Evolutionary conservation across 2,329 filamentous ascomycete genomes (phyloP).

Genomic region (Fusarium stilboides): DNA sequence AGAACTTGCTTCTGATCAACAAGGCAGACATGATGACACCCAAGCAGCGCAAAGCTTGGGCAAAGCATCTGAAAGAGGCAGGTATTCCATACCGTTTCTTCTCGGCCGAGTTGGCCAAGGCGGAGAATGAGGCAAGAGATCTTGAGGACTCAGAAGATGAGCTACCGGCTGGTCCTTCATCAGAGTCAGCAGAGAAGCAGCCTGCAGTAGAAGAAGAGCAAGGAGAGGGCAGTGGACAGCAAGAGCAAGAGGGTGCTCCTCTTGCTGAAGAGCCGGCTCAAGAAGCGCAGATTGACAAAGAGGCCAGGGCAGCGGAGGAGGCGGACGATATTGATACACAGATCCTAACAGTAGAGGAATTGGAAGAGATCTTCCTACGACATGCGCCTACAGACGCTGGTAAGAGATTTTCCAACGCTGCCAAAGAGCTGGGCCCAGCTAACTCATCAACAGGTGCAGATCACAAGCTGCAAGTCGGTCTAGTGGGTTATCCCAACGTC

Average conservation of each 20-base stretch:
- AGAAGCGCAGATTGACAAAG: conserved; percentile 24
- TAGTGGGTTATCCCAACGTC: conserved; percentile 98
- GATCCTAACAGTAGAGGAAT: conserved; percentile 92
- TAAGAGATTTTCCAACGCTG: conserved; percentile 53
- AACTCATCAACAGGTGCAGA: conserved; percentile 58
- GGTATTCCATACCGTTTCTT: conserved; percentile 96
- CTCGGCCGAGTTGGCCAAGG: conserved; percentile 92
- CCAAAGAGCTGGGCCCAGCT: background rate
- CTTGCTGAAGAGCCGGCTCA: conserved; percentile 53
- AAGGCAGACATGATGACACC: conserved; percentile 99
- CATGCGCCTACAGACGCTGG: conserved; percentile 72
- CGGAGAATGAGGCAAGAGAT: conserved; percentile 82
- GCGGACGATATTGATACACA: conserved; percentile 73
- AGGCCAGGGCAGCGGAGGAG: conserved; percentile 41
- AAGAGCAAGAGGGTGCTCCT: conserved; percentile 46
- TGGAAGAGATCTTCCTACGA: conserved; percentile 88
- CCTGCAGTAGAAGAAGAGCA: conserved; percentile 43
- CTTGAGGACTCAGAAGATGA: conserved; percentile 63
- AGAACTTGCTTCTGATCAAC: conserved; percentile 94
- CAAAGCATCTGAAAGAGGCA: conserved; percentile 84
- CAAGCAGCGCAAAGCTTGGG: conserved; percentile 87
- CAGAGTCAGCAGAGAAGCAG: conserved; percentile 43
- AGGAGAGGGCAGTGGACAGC: conserved; percentile 45
- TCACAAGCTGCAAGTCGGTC: conserved; percentile 86
- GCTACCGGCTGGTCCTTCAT: conserved; percentile 43